Percentiles rank a stretch among this genome's conserved stretches.
These are phyloP conservation scores for Drosera capensis DNA, from an alignment of 148 eudicot species.

Conservation along the genomic window DNA sequence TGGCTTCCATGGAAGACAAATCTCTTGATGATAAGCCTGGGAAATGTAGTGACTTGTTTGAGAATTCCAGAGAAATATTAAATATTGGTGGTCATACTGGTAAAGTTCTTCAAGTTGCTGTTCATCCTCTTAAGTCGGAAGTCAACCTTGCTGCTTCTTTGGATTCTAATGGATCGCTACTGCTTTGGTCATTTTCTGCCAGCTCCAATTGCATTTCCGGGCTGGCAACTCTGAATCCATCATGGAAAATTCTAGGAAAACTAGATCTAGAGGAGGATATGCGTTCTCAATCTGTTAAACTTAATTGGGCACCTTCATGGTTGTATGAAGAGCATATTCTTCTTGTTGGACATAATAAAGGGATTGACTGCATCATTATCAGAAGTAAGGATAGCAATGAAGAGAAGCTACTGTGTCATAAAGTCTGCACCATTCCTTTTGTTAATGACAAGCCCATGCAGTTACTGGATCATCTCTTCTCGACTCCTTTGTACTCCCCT, in stretches of 20 bases:
- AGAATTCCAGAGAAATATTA: constrained; percentile 31
- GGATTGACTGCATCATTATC: constrained; percentile 54
- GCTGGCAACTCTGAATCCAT: constrained; percentile 46
- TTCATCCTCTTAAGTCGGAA: constrained; percentile 43
- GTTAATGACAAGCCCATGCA: constrained; percentile 10
- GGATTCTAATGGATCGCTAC: constrained; percentile 55
- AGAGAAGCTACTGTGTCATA: constrained; percentile 29
- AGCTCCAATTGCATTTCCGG: constrained; percentile 32
- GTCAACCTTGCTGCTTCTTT: constrained; percentile 64
- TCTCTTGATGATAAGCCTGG: constrained; percentile 16
- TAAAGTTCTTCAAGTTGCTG: constrained; percentile 54
- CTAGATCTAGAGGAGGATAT: constrained; percentile 16
- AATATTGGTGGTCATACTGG: constrained; percentile 62
- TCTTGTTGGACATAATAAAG: constrained; percentile 53
- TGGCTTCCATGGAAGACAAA: constrained; percentile 15
- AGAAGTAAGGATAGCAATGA: constrained; percentile 21
- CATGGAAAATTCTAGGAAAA: constrained; percentile 50
- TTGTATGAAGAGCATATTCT: constrained; percentile 39
- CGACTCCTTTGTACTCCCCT: constrained; percentile 49
- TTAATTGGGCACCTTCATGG: constrained; percentile 70
- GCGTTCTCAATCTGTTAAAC: constrained; percentile 27
- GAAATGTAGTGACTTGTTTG: constrained; percentile 19
- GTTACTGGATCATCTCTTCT: constrained; percentile 34
- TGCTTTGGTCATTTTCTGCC: constrained; percentile 62
- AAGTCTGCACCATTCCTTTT: constrained; percentile 66